These are phyloP conservation scores for Dendrobium chrysotoxum DNA, from an alignment of 106 monocot species.

Conservation along the genomic window DNA sequence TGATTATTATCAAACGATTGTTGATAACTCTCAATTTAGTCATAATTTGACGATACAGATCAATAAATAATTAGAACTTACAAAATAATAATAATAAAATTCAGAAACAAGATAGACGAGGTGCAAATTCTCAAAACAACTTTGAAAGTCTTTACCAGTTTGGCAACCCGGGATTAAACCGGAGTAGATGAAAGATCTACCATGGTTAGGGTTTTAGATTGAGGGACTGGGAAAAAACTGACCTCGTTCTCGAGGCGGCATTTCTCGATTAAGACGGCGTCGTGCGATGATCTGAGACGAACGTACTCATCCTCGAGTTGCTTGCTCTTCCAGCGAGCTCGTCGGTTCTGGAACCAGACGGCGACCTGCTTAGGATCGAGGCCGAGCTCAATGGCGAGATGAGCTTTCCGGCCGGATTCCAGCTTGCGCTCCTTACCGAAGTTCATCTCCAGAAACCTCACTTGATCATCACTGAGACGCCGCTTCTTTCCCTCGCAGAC, in stretches of 20 bases:
- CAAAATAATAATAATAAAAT: too few species aligned
- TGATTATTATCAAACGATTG: too few species aligned
- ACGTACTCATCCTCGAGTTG: constrained; percentile 47
- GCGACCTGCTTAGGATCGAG: constrained; percentile 70
- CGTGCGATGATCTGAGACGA: constrained; percentile 30
- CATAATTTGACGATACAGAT: too few species aligned
- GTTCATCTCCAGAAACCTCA: constrained; percentile 46
- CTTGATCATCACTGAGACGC: constrained; percentile 51
- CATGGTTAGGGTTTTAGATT: neutral
- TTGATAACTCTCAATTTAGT: too few species aligned
- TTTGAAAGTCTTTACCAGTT: neutral
- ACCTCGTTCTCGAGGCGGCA: constrained; percentile 59
- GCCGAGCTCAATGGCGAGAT: constrained; percentile 44
- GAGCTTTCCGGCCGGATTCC: constrained; percentile 44
- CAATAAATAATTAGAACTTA: too few species aligned
- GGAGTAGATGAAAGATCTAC: neutral
- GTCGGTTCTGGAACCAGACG: constrained; percentile 75
- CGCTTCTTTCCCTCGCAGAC: constrained; percentile 38
- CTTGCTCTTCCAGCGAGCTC: constrained; percentile 62
- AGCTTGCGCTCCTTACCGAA: constrained; percentile 54
- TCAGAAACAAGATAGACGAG: too few species aligned
- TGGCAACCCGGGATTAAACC: neutral
- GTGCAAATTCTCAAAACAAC: too few species aligned
- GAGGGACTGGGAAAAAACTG: neutral
- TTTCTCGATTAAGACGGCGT: constrained; percentile 34